Evolutionary conservation across 345 rosid genomes (phyloP), one percentile per base, ranked within the genome.

Genomic region (Rhizophora mangle): DNA sequence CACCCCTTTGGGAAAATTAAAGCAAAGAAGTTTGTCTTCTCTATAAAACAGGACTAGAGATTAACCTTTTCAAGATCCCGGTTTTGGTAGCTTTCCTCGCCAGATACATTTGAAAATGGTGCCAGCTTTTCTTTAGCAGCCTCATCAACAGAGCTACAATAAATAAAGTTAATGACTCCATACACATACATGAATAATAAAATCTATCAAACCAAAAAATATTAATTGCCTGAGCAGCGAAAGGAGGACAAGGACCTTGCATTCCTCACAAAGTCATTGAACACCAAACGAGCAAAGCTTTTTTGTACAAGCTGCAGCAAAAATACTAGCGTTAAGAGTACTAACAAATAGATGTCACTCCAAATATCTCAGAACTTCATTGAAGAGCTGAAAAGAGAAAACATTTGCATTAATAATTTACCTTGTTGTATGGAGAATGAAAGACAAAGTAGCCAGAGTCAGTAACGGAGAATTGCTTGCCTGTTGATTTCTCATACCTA

Each of bases 381-480:
- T 6, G 62, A 51, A 51, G 49, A 60, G 27, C 29, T 7, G 27
- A 54, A 69, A 43, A 26, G 19, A 64, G 19, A 24, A 3, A 49
- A 31, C 36, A 30, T 47, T 32, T 26, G 21, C 66, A 57, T 37
- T 39, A 26, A 43, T 54, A 52, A 74, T 7, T 57, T 74, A 92
- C 99, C 91, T 96, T 92, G 89, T 96, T 96, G 83, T 96, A 96
- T 49, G 99, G 99, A 71, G 99, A 96, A 81, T 96, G 99, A 75
- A 96, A 96, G 60, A 88, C 90, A 79, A 92, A 71, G 75, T 90
- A 90, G 5, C 85, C 95, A 34, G 90, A 93, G 79, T 92, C 95
- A 58, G 82, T 68, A 53, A 96, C 66, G 47, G 95, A 96, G 73
- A 96, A 92, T 69, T 85, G 91, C 78, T 90, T 90, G 43, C 93